phyloP scores from a whole-genome alignment of 2,329 filamentous ascomycete genomes.

The Zalaria sp. region DNA sequence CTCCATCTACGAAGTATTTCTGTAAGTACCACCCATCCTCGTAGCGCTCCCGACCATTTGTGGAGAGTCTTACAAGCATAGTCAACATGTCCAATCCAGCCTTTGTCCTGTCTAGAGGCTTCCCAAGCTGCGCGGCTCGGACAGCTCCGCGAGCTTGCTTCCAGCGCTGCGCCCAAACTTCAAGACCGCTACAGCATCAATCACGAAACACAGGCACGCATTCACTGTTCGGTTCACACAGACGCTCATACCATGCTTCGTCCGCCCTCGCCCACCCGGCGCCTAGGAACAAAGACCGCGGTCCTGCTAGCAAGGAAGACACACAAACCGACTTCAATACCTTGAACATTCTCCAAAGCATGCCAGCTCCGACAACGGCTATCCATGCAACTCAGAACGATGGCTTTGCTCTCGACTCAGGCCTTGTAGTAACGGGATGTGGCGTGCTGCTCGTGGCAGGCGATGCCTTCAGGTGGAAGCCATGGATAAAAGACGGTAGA shows the following conservation, averaged over 20 bases:
- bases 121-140: neutral
- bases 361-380: constrained; percentile 63
- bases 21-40: neutral
- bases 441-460: constrained; percentile 72
- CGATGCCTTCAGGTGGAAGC: constrained; percentile 79
- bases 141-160: neutral
- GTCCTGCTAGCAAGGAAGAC: constrained; percentile 44
- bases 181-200: neutral
- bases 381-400: constrained; percentile 71
- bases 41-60: neutral
- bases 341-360: constrained; percentile 66
- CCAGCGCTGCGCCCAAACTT: neutral
- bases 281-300: constrained; percentile 41
- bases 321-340: constrained; percentile 59
- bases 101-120: neutral
- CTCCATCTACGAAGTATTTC: neutral
- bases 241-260: neutral
- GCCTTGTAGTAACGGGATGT: constrained; percentile 51
- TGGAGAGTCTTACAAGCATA: neutral
- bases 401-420: constrained; percentile 79
- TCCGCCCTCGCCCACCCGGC: constrained; percentile 4
- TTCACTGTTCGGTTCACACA: neutral
- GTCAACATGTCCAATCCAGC: neutral
- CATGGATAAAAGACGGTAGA: constrained; percentile 46
- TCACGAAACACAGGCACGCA: neutral